Conservation (phyloP, 1,284 basidiomycete species). For the Sanghuangporus baumii region DNA sequence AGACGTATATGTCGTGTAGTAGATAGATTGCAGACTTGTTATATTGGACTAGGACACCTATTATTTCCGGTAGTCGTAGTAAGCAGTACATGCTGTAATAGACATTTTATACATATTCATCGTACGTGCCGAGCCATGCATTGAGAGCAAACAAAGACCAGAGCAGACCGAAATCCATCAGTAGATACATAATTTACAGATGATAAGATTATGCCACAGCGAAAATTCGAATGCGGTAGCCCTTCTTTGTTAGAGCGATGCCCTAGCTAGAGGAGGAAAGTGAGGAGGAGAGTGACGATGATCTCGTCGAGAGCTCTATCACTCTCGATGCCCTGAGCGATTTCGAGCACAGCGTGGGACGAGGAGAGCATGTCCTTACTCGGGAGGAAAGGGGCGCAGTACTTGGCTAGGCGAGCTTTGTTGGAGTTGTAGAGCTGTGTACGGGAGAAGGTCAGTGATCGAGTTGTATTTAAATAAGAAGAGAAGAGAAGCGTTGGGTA, state of each 20-base stretch:
- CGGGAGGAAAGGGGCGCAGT: slow-evolving; percentile 5
- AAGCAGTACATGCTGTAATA: background rate
- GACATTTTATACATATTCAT: background rate
- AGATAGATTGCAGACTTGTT: background rate
- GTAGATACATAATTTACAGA: background rate
- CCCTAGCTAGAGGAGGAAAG: background rate
- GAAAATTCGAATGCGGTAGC: background rate
- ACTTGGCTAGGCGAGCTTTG: background rate
- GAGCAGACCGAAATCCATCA: background rate
- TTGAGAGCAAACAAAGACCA: background rate
- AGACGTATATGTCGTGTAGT: background rate
- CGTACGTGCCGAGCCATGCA: background rate
- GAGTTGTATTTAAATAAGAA: background rate
- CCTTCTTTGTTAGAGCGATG: background rate
- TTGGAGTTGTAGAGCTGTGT: slow-evolving; percentile 6
- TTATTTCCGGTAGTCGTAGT: background rate
- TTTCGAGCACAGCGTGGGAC: slow-evolving; percentile 2
- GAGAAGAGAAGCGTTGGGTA: too few species aligned
- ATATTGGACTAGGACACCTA: background rate
- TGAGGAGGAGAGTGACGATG: slow-evolving; percentile 6
- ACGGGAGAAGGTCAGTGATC: background rate
- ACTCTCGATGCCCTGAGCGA: slow-evolving; percentile 1
- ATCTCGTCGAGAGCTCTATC: slow-evolving; percentile 9
- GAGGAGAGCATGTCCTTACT: background rate
- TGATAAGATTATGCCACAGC: background rate